Base-by-base conservation (phyloP, 805 yeast genomes). In the Schwanniomyces sp. region DNA sequence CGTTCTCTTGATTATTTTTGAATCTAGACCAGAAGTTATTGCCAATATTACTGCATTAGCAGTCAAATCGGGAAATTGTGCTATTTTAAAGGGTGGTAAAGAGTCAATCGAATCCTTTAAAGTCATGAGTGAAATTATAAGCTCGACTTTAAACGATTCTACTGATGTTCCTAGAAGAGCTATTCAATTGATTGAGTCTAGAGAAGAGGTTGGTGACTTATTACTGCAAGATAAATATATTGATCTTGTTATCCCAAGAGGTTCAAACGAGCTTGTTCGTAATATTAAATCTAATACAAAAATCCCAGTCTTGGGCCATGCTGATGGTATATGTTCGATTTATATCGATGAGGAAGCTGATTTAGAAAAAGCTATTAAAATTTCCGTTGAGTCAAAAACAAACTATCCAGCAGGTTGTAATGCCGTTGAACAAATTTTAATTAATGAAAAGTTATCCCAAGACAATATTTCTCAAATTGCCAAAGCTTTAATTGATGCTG, bases 331-430 rank as follows among this genome's bases (percentile, higher is more conserved):
- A 51, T 94, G 99, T 69, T 84, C 97, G 1, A 81, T 92, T 7
- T 94, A 82, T 59, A 75, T 92, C 24, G 96, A 91, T 64, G 80
- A 78, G 47, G 82, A 79, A 43, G 94, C 94, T 5, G 92, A 91
- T 58, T 52, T 88, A 10, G 79, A 66, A 11, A 91, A 88, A 81
- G 96, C 97, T 0, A 74, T 79, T 29, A 80, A 81, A 47, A 81
- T 94, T 27, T 75, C 83, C 5, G 80, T 89, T 25, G 99, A 94
- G 67, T 80, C 97, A 4, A 94, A 94, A 69, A 90, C 97, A 0
- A 91, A 91, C 66, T 94, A 94, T 64, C 97, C 98, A 42, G 99
- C 99, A 10, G 99, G 96, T n/a, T 94, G 99, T 68, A 94, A 94
- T 64, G 97, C 99, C 7, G 92, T 82, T 46, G 99, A 94, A 67